Evolutionary conservation across 331 rosid species (phyloP), one percentile per base, ranked within the genome.

Genomic region (Malus hybrid): DNA sequence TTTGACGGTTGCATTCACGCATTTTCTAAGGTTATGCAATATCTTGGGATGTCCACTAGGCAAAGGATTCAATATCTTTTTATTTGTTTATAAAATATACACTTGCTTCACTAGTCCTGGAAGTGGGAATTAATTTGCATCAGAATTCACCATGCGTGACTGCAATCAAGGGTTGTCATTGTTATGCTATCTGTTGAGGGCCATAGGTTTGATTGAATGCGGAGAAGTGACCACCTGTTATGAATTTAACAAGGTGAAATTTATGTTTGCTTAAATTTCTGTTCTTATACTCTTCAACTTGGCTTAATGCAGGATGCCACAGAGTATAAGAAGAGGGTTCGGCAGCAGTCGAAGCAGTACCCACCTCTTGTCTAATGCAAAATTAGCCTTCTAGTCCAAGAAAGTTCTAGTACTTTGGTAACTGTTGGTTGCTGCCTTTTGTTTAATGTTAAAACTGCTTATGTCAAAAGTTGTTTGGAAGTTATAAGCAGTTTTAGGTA

Each of bases 301-400:
- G 28, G 22, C 22, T 52, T 74, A 61, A 11, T 83, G 87, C 93
- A 93, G 98, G 98, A 93, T 80, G 83, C 86, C 1, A 67, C 69
- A 2, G 96, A 93, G 87, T 93, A 93, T 60, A 93, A 88, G 84
- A 88, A 79, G 87, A 86, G 97, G 76, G 96, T 93, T 52, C 83
- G 91, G 69, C 94, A 79, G 81, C 98, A 93, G 86, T 89, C 98
- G 33, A 93, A 87, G 89, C 97, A 90, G 76, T 93, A 90, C 76
- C 97, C 98, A 60, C 82, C 97, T 75, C 75, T 93, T 64, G 85
- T 93, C 82, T 93, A 82, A 85, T 77, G 82, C 77, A 64, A 69
- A 46, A 74, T 74, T 74, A 55, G 87, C 22, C 39, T 76, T 71
- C 77, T 44, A 6, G 16, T 39, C 65, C 13, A 28, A 80, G 80